Evolutionary conservation across 208 protist species (phyloP).

Genomic region (Wallacemonas sp.): DNA sequence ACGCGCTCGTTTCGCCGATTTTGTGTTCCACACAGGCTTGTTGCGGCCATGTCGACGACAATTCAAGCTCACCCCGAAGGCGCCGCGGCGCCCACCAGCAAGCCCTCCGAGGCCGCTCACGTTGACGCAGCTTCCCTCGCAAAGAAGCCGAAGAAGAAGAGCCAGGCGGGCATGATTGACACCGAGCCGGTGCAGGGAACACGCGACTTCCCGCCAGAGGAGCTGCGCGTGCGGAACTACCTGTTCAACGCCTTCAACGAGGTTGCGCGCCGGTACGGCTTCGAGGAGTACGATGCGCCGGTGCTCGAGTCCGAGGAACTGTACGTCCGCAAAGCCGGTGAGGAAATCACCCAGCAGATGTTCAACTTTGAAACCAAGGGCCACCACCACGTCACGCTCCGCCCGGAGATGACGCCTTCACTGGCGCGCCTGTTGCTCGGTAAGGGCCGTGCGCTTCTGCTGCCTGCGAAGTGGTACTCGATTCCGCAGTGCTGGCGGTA

Average conservation of each 20-base stretch:
- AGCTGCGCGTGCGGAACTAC: conserved; percentile 91
- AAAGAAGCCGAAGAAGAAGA: conserved; percentile 91
- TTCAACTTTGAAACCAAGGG: conserved; percentile 96
- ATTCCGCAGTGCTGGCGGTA: conserved; percentile 97
- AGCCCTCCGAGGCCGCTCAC: conserved; percentile 43
- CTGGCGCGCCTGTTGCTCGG: conserved; percentile 90
- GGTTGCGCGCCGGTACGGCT: conserved; percentile 83
- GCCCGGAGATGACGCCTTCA: conserved; percentile 96
- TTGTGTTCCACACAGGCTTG: neutral
- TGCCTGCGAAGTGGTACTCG: conserved; percentile 95
- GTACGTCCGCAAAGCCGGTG: conserved; percentile 94
- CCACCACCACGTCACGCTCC: conserved; percentile 88
- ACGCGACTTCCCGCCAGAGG: conserved; percentile 95
- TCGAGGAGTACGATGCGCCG: conserved; percentile 97
- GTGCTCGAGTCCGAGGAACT: conserved; percentile 93
- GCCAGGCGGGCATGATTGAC: conserved; percentile 84
- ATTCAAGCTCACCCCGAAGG: neutral
- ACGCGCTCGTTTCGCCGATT: conserved; percentile 1
- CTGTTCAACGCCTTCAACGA: conserved; percentile 91
- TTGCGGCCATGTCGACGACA: conserved; percentile 4
- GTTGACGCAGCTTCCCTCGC: conserved; percentile 29
- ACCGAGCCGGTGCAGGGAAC: conserved; percentile 93
- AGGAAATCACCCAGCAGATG: conserved; percentile 97
- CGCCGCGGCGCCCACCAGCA: conserved; percentile 13
- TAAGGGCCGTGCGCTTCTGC: conserved; percentile 84